Base-by-base conservation (phyloP, 1,284 basidiomycete species). In the Pisolithus thermaeus region DNA sequence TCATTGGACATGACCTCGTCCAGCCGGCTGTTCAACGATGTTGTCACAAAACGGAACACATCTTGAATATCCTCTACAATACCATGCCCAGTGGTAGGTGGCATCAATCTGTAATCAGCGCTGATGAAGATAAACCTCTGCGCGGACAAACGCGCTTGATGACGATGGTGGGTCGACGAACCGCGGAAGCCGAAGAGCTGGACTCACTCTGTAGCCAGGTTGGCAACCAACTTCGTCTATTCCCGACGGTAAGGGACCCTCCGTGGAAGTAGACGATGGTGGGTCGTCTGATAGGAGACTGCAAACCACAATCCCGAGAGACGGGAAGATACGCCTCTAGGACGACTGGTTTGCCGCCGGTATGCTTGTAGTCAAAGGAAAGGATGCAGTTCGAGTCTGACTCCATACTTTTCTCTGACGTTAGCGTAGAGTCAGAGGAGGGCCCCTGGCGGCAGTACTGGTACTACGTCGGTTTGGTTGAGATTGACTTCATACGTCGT, bases 261-360 rank as follows among this genome's bases (percentile, higher is more conserved):
- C 77, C 83, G 57, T 85, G 83, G 53, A 84, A 85, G 61, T 80
- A 84, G 4, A 85, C 61, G 1, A 85, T 61, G 2, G 73, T 70
- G 38, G 39, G 47, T 12, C 25, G 16, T 27, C 32, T 23, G 28
- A 32, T 14, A 20, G 40, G 12, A 23, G 40, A 7, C 35, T 32
- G 41, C 32, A 20, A 16, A 18, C 18, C 27, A 40, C 20, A 18
- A 46, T 9, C 14, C 16, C 7, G 28, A 22, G 27, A 23, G 39
- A 52, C 9, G 9, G 72, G 72, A 40, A 66, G 59, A 52, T 71
- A 72, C 16, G 72, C 56, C 51, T 72, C 68, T 35, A 72, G 51
- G 39, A 59, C 45, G 46, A 68, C 45, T 7, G 49, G 53, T 14
- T 52, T 37, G 25, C 45, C 49, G 14, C 50, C 50, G 28, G 58